Evolutionary conservation across 2,329 filamentous ascomycete genomes (phyloP).

Genomic region (Neofusicoccum laricinum): DNA sequence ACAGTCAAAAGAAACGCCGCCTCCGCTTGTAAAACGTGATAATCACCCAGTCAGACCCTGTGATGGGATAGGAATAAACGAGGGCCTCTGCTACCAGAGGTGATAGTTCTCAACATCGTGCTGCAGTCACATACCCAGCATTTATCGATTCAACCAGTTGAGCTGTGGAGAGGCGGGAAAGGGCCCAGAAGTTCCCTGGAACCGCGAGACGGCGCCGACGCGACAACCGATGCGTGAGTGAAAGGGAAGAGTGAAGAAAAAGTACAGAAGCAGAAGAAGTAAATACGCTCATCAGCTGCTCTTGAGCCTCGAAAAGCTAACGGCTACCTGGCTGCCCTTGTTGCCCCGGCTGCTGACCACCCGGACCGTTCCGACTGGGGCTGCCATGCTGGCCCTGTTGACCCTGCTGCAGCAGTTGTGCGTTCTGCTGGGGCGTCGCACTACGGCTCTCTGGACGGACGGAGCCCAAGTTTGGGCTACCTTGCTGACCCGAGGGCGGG

Average conservation of each 20-base stretch:
- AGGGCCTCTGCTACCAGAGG: background rate
- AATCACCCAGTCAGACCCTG: background rate
- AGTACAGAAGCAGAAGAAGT: background rate
- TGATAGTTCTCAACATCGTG: too few species aligned
- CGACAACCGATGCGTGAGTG: background rate
- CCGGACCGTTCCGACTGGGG: background rate
- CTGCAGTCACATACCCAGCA: too few species aligned
- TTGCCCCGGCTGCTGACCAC: background rate
- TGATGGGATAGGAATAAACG: background rate
- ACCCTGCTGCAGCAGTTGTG: background rate
- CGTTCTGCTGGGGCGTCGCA: conserved; percentile 33
- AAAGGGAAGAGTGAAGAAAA: background rate
- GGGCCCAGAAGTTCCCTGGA: too few species aligned
- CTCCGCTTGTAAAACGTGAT: background rate
- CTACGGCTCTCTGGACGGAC: conserved; percentile 31
- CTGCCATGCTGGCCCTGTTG: background rate
- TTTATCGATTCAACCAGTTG: too few species aligned
- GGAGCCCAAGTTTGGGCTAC: conserved; percentile 11
- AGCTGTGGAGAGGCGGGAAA: too few species aligned
- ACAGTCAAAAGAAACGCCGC: background rate
- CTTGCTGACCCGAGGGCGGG: conserved; percentile 24
- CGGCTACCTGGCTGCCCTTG: background rate
- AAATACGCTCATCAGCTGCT: background rate
- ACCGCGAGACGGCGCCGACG: background rate
- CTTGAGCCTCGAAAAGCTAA: background rate